Evolutionary conservation across 2,329 filamentous ascomycete genomes (phyloP).

Genomic region (Apiospora pterosperma): DNA sequence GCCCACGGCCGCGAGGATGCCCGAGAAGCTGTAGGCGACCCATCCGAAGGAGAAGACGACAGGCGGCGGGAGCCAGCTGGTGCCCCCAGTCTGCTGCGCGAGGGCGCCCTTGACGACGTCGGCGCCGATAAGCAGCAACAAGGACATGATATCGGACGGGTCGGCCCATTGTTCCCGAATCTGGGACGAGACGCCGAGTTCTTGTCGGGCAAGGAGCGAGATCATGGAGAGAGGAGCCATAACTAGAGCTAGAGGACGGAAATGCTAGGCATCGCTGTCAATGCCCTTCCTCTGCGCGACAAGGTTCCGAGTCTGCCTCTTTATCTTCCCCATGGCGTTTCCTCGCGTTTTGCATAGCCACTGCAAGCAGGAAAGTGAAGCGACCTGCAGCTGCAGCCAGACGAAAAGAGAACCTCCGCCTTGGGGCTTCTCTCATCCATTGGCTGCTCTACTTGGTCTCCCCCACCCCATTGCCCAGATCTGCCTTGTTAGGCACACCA

Average conservation of each 20-base stretch:
- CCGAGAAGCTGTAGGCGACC: background rate
- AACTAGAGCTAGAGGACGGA: background rate
- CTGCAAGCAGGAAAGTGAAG: background rate
- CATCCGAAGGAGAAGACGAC: background rate
- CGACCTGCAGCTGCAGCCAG: background rate
- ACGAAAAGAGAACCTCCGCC: background rate
- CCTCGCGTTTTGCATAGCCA: background rate
- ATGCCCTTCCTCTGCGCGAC: background rate
- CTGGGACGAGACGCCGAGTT: background rate
- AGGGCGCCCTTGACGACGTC: conserved; percentile 5
- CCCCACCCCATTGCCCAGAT: no score
- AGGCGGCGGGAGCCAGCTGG: background rate
- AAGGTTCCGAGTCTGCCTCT: background rate
- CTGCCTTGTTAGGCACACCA: no score
- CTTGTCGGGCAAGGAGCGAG: background rate
- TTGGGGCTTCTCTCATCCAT: no score
- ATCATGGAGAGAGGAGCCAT: background rate
- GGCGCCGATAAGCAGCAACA: conserved; percentile 15
- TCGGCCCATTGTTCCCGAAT: conserved; percentile 12
- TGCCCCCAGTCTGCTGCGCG: background rate
- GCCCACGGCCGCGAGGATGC: background rate
- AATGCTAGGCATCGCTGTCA: background rate
- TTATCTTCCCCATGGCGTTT: background rate
- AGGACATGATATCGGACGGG: conserved; percentile 14
- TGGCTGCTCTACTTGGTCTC: no score